Evolutionary conservation across 768 basidiomycete genomes (phyloP), one percentile per base, ranked within the genome.

Genomic region (Paxillus involutus): DNA sequence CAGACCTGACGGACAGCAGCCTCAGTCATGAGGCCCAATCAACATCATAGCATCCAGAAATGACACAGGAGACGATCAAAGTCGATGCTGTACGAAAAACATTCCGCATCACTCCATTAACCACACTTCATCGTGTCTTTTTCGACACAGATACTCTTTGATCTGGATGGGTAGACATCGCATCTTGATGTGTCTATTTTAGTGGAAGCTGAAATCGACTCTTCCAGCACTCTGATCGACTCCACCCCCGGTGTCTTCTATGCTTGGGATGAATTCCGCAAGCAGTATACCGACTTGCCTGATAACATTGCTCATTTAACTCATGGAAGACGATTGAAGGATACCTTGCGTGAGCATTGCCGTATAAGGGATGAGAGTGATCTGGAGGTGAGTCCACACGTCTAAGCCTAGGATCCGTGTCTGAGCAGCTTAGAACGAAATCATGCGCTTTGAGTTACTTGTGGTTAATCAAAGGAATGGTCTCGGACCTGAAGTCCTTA

Each of bases 191-290:
- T 47, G 39, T 13, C 42, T 30, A 7, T 8, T 30, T 16, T n/a
- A 29, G 29, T 45, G 37, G 24, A 33, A 19, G 21, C 42, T 60
- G 21, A 69, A 21, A 52, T 53, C 44, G 19, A 52, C 8, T 9
- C 39, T 44, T 32, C 12, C 63, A 89, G 87, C 40, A 90, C 87
- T 6, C 77, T 88, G 54, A 81, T 88, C 63, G 90, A 93, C 71
- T 91, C 90, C 3, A 93, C 91, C 5, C 89, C 89, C 1, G 92
- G 91, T 4, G 87, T 93, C n/a, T 59, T 83, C 47, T 79, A 79
- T 55, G 87, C 89, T 8, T 94, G 92, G 92, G 74, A 80, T 47
- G 81, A 73, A 43, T 94, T 91, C 65, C 76, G 79, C 39, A 74
- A 71, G 40, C 79, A 88, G 53, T 91, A 91, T 57, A 59, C 58